Conservation (phyloP, 495 filamentous ascomycete species). For the Antarctomyces pellizariae region DNA sequence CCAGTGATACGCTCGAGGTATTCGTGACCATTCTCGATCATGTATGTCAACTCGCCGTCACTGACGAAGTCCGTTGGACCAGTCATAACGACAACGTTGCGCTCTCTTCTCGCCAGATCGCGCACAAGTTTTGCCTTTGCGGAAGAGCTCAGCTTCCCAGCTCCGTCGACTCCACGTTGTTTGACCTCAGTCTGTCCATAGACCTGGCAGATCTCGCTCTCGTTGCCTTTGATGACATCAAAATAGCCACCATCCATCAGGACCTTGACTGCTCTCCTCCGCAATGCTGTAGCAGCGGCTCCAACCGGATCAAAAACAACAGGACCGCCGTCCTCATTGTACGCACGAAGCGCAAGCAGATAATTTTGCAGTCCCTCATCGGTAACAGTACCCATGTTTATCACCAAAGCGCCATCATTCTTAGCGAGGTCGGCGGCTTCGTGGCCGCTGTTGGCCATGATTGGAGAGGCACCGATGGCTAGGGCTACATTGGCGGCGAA, state of each 20-base stretch:
- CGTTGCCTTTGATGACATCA: constrained; percentile 86
- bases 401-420: constrained; percentile 44
- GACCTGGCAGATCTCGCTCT: constrained; percentile 64
- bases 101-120: constrained; percentile 38
- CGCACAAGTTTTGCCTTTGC: constrained; percentile 37
- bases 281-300: constrained; percentile 55
- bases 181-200: constrained; percentile 21
- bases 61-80: constrained; percentile 57
- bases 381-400: constrained; percentile 88
- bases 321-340: constrained; percentile 50
- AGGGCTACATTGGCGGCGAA: constrained; percentile 80
- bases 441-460: constrained; percentile 74
- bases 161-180: constrained; percentile 73
- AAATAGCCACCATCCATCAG: constrained; percentile 59
- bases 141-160: constrained; percentile 24
- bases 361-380: constrained; percentile 48
- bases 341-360: constrained; percentile 32
- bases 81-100: constrained; percentile 68
- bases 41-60: constrained; percentile 41
- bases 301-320: constrained; percentile 84
- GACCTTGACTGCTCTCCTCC: constrained; percentile 42
- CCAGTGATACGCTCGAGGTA: constrained; percentile 69
- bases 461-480: constrained; percentile 67
- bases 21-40: constrained; percentile 53
- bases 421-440: constrained; percentile 59